Evolutionary conservation across 164 flowering plant genomes (phyloP).

Genomic region (Cinnamomum micranthum): DNA sequence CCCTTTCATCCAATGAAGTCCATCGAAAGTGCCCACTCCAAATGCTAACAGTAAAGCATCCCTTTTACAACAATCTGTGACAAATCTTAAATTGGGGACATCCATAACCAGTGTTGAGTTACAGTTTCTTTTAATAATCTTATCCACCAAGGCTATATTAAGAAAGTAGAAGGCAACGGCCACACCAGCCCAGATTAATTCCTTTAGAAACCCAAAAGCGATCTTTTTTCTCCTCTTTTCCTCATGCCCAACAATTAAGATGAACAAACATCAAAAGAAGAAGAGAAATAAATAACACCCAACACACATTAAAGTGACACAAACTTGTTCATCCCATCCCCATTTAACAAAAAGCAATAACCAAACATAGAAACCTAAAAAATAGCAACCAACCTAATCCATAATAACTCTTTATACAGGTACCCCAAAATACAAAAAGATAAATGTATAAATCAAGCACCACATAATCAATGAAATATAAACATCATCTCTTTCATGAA

Average conservation of each 20-base stretch:
- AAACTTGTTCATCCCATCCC: not conserved
- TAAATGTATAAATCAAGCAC: not conserved
- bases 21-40: not conserved
- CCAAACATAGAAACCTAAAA: not conserved
- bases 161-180: not conserved
- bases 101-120: not conserved
- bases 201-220: not conserved
- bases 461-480: not conserved
- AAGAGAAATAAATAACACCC: not conserved
- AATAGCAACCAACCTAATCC: not conserved
- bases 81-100: not conserved
- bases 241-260: slow-evolving; percentile 4
- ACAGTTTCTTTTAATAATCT: too few species aligned
- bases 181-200: not conserved
- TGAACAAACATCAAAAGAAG: slow-evolving; percentile 5
- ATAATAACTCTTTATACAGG: not conserved
- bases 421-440: slow-evolving; percentile 1
- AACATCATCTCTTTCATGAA: not conserved
- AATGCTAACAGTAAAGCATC: not conserved
- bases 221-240: not conserved
- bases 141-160: too few species aligned
- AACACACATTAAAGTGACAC: not conserved
- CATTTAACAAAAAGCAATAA: not conserved
- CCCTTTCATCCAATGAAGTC: too few species aligned
- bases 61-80: not conserved